Conservation (phyloP, 2,329 filamentous ascomycete species). For the Penicillium freii region DNA sequence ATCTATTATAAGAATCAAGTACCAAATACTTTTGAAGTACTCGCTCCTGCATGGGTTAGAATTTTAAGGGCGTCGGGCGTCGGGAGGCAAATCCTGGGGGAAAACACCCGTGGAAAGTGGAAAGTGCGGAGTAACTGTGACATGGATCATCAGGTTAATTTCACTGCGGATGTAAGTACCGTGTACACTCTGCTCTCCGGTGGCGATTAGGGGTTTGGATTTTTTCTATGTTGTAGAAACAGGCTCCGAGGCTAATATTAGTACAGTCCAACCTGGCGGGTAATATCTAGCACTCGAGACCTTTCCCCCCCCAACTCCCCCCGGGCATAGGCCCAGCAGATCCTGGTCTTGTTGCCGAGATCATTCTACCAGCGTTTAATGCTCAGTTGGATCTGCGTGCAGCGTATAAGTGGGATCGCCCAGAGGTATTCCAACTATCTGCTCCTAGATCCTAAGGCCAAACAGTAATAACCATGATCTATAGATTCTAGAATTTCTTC, state of each 20-base stretch:
- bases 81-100: conserved; percentile 20
- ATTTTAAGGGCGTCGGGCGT: conserved; percentile 9
- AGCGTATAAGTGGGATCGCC: no score
- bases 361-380: no score
- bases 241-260: neutral
- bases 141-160: conserved; percentile 2
- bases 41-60: conserved; percentile 2
- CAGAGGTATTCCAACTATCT: no score
- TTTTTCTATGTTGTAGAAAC: neutral
- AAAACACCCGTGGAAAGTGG: neutral
- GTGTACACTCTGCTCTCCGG: conserved; percentile 7
- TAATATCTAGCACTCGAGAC: no score
- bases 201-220: neutral
- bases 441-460: no score
- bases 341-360: no score
- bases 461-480: no score
- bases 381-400: no score
- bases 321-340: no score
- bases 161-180: conserved; percentile 12
- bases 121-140: conserved; percentile 20
- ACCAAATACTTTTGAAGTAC: conserved; percentile 6
- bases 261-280: neutral
- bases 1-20: neutral
- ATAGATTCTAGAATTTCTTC: no score
- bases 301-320: no score